Evolutionary conservation across 2,329 filamentous ascomycete species (phyloP), one percentile per base, ranked within the genome.

Genomic region (Tolypocladium album): DNA sequence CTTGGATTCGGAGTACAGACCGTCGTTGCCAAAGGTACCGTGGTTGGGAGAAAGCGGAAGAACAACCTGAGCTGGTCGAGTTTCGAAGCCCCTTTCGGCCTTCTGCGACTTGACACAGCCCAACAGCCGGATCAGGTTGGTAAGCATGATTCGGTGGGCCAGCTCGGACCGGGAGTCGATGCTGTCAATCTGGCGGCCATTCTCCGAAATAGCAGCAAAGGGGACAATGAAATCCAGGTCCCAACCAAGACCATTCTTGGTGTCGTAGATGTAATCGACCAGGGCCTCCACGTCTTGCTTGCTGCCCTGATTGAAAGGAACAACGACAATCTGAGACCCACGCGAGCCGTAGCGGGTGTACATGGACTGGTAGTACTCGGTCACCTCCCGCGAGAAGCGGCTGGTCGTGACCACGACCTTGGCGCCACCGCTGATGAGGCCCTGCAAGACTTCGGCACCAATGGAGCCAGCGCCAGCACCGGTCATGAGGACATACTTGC

Each of bases 291-390:
- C 90, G 72, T 99, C 94, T 74, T 97, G 93, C 79, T 97, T 95
- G 80, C 93, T 97, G 64, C 93, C 94, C 75, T 97, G 92, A 76
- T 99, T 99, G 85, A 99, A 99, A 57, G 95, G 94, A 59, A 97
- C 95, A 59, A 99, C 94, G 47, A 99, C 91, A 60, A 99, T 88
- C 78, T 97, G 92, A 61, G 94, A 97, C 65, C 94, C 94, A 65
- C 91, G 89, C 62, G 91, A 90, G 69, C 94, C 94, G 69, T 89
- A 96, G 62, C 92, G 89, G 64, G 92, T 89, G 75, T 99, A 99
- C 89, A 99, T 97, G 60, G 91, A 87, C 77, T 99, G 94, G 78
- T 99, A 99, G 79, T 97, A 99, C 78, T 99, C 94, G 7, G 94
- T 99, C 60, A 99, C 94, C 74, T 97, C 89, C 55, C 92, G 90